Conservation (phyloP, 2,329 filamentous ascomycete genomes). For the Fusarium sp. region DNA sequence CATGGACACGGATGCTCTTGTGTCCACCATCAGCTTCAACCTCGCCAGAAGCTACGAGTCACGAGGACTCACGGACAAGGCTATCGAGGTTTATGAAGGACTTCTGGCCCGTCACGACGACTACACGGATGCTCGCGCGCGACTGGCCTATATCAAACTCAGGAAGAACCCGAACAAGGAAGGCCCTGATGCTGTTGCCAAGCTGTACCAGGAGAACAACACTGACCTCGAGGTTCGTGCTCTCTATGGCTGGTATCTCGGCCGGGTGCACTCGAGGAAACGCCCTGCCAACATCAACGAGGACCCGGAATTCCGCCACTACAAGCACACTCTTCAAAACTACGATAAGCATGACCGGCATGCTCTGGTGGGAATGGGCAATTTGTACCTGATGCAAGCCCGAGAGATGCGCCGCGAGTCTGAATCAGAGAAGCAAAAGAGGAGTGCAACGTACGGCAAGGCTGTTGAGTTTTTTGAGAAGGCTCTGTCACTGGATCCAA, state of each 20-base stretch:
- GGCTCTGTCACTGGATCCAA: conserved; percentile 91
- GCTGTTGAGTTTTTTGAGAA: conserved; percentile 99
- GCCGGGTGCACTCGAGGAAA: conserved; percentile 84
- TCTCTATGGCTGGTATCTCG: conserved; percentile 95
- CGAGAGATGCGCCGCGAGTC: conserved; percentile 94
- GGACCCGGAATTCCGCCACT: conserved; percentile 91
- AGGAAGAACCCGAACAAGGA: conserved; percentile 84
- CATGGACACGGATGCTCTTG: conserved; percentile 88
- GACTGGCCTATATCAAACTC: conserved; percentile 90
- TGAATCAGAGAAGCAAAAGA: conserved; percentile 91
- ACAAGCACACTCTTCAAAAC: conserved; percentile 94
- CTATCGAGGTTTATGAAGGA: conserved; percentile 88
- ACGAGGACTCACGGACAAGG: conserved; percentile 82
- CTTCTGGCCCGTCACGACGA: conserved; percentile 86
- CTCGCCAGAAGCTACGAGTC: conserved; percentile 94
- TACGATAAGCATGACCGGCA: conserved; percentile 99
- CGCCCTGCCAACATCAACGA: conserved; percentile 83
- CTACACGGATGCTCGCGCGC: conserved; percentile 91
- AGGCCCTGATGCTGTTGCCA: conserved; percentile 85
- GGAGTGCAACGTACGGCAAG: conserved; percentile 86
- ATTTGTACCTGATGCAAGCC: conserved; percentile 86
- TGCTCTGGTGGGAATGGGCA: conserved; percentile 95
- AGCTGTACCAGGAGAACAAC: conserved; percentile 86
- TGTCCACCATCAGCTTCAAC: conserved; percentile 98
- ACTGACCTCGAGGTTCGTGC: conserved; percentile 91